Conservation (phyloP, 2,329 filamentous ascomycete species). For the Fusarium denticulatum region DNA sequence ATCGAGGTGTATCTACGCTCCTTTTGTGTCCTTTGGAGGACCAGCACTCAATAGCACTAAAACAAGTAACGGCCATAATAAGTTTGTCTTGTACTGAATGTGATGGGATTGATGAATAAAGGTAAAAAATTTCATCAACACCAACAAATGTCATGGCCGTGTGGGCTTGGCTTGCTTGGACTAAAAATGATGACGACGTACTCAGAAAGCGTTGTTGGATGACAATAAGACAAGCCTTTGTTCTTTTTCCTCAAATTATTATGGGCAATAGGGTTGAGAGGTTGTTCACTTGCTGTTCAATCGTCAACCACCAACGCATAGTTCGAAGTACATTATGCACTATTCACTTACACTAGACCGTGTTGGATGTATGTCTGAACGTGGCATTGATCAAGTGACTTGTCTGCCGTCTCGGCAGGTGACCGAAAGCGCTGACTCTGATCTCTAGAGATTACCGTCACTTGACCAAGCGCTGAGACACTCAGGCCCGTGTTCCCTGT, state of each 20-base stretch:
- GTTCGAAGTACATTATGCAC: background rate
- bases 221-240: background rate
- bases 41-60: constrained; percentile 5
- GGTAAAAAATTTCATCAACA: background rate
- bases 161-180: background rate
- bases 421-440: constrained; percentile 9
- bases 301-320: background rate
- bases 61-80: constrained; percentile 1
- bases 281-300: background rate
- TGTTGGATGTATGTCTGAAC: background rate
- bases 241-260: background rate
- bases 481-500: background rate
- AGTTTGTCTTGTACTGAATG: background rate
- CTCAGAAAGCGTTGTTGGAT: background rate
- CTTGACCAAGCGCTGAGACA: constrained; percentile 19
- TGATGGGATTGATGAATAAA: background rate
- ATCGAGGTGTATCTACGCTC: constrained; percentile 36
- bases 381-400: constrained; percentile 19
- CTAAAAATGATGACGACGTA: background rate
- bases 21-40: constrained; percentile 6
- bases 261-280: background rate
- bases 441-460: constrained; percentile 6
- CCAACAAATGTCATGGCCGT: background rate
- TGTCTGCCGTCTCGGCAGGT: constrained; percentile 6
- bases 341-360: background rate